phyloP scores from a whole-genome alignment of 768 basidiomycete genomes.

The Russula foetens region DNA sequence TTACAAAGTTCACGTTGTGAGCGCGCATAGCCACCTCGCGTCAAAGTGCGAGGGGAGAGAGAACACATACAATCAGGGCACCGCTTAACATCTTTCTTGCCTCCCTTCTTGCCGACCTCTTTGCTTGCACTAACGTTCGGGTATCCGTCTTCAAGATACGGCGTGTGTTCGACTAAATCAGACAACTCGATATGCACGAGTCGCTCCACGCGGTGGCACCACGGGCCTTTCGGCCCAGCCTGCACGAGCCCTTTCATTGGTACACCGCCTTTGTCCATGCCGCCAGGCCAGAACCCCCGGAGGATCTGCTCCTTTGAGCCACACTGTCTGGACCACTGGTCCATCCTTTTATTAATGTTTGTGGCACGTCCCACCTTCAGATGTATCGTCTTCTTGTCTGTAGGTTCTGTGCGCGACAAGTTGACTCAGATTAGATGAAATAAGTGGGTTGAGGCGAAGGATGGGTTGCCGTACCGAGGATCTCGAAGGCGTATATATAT shows the following conservation, averaged over 20 bases:
- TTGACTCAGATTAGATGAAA: neutral
- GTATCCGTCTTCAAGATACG: constrained; percentile 52
- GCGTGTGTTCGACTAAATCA: constrained; percentile 50
- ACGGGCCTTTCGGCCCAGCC: constrained; percentile 52
- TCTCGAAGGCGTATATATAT: constrained; percentile 79
- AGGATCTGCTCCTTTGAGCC: constrained; percentile 66
- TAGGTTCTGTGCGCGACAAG: constrained; percentile 24
- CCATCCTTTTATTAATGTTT: constrained; percentile 63
- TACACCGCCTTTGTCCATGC: constrained; percentile 31
- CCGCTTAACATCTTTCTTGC: constrained; percentile 19
- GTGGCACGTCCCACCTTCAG: constrained; percentile 76
- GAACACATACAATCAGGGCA: constrained; percentile 41
- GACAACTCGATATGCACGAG: constrained; percentile 75
- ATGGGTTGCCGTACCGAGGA: constrained; percentile 44
- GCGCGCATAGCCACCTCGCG: neutral
- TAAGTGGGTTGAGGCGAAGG: neutral
- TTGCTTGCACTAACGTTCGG: constrained; percentile 31
- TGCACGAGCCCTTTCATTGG: constrained; percentile 56
- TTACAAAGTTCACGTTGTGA: constrained; percentile 21
- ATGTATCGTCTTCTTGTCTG: constrained; percentile 37
- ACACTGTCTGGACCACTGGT: constrained; percentile 79
- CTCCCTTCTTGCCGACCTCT: constrained; percentile 20
- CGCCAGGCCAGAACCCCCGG: constrained; percentile 66
- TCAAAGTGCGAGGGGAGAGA: constrained; percentile 25
- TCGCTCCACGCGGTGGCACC: constrained; percentile 69